Evolutionary conservation across 768 basidiomycete species (phyloP), one percentile per base, ranked within the genome.

Genomic region (Lyophyllum shimeji): DNA sequence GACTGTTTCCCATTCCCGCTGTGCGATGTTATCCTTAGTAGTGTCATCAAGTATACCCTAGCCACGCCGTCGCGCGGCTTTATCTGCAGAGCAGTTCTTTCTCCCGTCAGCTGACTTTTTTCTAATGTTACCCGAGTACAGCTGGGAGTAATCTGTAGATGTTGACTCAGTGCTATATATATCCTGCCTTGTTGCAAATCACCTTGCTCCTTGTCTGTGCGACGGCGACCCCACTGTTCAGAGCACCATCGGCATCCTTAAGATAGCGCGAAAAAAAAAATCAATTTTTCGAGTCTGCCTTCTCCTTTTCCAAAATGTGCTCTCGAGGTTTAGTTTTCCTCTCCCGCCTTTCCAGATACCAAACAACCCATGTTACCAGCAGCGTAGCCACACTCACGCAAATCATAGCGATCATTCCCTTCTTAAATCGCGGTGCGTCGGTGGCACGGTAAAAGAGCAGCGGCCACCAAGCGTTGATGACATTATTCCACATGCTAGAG

Each of bases 391-490:
- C 68, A 42, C 79, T 80, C 0, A 77, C 77, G 44, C 80, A 81
- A 31, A 87, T 75, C 83, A 87, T 85, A 9, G 85, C 81, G 60
- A 83, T 82, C 82, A 86, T 83, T 20, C 87, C 88, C 55, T 82
- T 88, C 17, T 65, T 75, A 68, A 89, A 90, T 23, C 71, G 70
- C 4, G 89, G 87, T 4, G 86, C 87, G 50, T 89, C 84, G 23
- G 84, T 85, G 4, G 87, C 86, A n/a, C 82, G 84, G 68, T 89
- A 89, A 66, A 87, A 84, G 20, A 89, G 76, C 7, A 87, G 74
- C 44, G 84, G 78, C 85, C 84, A 87, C 84, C 83, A 86, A 0
- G 84, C 83, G 62, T 86, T 86, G 44, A 87, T 67, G 31, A 76
- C 82, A 63, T 86, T 87, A 70, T 82, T 85, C 79, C 85, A 86